Evolutionary conservation across 352 stramenopile genomes (phyloP).

Genomic region (Elongisporangium senticosum): DNA sequence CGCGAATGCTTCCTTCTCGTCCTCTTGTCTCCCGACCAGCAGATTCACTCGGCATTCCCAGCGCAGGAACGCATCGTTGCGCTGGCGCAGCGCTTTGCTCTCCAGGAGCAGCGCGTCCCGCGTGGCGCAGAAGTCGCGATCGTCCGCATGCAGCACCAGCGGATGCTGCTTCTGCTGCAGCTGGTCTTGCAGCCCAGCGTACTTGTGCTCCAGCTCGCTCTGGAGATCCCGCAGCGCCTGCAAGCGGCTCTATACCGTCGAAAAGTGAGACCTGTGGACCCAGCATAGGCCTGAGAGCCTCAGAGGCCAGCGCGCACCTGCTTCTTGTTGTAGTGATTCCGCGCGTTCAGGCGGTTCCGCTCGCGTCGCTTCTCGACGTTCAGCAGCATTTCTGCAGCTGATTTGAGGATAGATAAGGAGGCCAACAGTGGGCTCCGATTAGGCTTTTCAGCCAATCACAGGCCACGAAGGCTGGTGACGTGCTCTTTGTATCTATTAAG

Average conservation of each 20-base stretch:
- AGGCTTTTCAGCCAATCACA: not conserved
- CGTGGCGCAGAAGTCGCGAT: not conserved
- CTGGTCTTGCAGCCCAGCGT: not conserved
- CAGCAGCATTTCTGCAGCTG: slow-evolving; percentile 5
- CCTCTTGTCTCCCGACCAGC: not conserved
- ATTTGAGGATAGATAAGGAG: not conserved
- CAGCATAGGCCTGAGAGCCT: too few species aligned
- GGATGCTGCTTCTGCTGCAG: not conserved
- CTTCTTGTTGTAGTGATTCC: slow-evolving; percentile 36
- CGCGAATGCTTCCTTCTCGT: not conserved
- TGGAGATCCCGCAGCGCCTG: slow-evolving; percentile 28
- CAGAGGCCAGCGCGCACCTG: too few species aligned
- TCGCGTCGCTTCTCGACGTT: slow-evolving; percentile 40
- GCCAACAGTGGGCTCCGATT: not conserved
- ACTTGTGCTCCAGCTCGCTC: slow-evolving; percentile 26
- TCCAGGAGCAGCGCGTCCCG: slow-evolving; percentile 11
- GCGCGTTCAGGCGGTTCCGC: slow-evolving; percentile 58
- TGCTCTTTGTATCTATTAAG: too few species aligned
- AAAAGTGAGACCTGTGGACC: too few species aligned
- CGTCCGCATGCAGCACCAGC: not conserved
- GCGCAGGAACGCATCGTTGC: not conserved
- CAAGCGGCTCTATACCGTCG: slow-evolving; percentile 38
- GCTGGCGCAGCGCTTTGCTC: slow-evolving; percentile 5
- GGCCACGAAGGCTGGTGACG: not conserved
- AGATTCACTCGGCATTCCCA: not conserved